Conservation (phyloP, 2,329 filamentous ascomycete species). For the Aurifilum marmelostoma region DNA sequence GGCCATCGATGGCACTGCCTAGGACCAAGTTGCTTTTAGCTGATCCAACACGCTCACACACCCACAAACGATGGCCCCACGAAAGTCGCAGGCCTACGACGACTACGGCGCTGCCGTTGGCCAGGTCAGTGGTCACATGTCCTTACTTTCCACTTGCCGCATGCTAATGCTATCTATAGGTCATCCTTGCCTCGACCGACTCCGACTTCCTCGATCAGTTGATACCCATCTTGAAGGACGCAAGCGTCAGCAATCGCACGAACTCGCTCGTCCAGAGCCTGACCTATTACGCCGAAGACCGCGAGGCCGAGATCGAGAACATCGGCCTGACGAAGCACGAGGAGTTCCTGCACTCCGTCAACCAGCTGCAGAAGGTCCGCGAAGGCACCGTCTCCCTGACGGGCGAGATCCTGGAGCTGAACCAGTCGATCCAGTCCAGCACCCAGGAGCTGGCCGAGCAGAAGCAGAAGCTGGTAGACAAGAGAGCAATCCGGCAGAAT, state of each 20-base stretch:
- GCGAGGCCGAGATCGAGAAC: constrained; percentile 88
- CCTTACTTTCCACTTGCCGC: constrained; percentile 14
- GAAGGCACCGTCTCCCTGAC: constrained; percentile 89
- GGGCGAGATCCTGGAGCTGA: constrained; percentile 86
- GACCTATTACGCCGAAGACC: constrained; percentile 79
- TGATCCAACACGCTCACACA: background rate
- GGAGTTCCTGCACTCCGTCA: constrained; percentile 92
- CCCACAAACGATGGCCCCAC: constrained; percentile 27
- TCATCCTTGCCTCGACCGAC: constrained; percentile 89
- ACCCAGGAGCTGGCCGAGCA: constrained; percentile 93
- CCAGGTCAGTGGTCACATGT: constrained; percentile 30
- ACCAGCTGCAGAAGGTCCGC: constrained; percentile 87
- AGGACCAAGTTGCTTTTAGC: background rate
- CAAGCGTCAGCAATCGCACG: constrained; percentile 73
- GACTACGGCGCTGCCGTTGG: constrained; percentile 36
- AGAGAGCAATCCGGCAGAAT: constrained; percentile 88
- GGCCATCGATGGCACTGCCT: background rate
- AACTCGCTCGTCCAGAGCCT: constrained; percentile 76
- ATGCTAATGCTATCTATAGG: constrained; percentile 56
- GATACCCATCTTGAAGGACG: constrained; percentile 92
- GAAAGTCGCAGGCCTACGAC: constrained; percentile 34
- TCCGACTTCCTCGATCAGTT: constrained; percentile 94
- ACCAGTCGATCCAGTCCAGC: constrained; percentile 91
- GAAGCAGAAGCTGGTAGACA: constrained; percentile 93
- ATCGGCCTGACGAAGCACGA: constrained; percentile 97